These are phyloP conservation scores for Candida piceae DNA, from an alignment of 805 yeast genomes.

Conservation along the genomic window DNA sequence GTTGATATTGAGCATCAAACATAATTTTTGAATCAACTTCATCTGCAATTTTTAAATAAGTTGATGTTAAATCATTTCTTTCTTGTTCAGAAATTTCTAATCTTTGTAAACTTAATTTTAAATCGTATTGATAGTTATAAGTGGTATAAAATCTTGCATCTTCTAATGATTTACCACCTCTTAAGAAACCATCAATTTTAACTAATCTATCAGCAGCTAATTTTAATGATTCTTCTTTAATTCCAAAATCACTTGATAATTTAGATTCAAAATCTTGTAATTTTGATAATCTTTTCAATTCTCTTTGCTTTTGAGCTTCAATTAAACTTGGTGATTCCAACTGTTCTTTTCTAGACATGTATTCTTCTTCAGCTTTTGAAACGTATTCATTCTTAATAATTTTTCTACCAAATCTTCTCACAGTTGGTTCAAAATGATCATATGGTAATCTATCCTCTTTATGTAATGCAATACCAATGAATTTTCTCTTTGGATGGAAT, in stretches of 20 bases:
- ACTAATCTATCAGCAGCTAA: constrained; percentile 50
- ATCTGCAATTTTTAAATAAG: constrained; percentile 35
- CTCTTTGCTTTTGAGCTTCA: constrained; percentile 36
- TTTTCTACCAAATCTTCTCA: constrained; percentile 76
- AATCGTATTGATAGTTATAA: constrained; percentile 40
- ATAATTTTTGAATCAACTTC: constrained; percentile 41
- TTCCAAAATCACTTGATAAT: constrained; percentile 23
- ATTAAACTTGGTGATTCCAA: constrained; percentile 49
- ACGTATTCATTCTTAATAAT: constrained; percentile 44
- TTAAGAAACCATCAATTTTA: constrained; percentile 46
- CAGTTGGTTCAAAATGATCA: constrained; percentile 85
- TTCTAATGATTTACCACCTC: constrained; percentile 49
- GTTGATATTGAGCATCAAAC: constrained; percentile 40
- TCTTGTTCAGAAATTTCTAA: constrained; percentile 32
- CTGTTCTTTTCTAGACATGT: constrained; percentile 64
- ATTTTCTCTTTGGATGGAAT: constrained; percentile 88
- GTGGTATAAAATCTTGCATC: constrained; percentile 62
- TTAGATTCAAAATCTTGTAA: constrained; percentile 27
- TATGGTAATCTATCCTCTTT: constrained; percentile 68
- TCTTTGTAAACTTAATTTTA: constrained; percentile 35
- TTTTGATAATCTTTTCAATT: constrained; percentile 31
- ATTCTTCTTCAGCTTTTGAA: constrained; percentile 55
- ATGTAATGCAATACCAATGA: constrained; percentile 79
- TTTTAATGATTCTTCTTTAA: constrained; percentile 23
- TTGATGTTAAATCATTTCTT: constrained; percentile 14